Conservation (phyloP, 805 yeast species). For the Pichia pseudocactophila region DNA sequence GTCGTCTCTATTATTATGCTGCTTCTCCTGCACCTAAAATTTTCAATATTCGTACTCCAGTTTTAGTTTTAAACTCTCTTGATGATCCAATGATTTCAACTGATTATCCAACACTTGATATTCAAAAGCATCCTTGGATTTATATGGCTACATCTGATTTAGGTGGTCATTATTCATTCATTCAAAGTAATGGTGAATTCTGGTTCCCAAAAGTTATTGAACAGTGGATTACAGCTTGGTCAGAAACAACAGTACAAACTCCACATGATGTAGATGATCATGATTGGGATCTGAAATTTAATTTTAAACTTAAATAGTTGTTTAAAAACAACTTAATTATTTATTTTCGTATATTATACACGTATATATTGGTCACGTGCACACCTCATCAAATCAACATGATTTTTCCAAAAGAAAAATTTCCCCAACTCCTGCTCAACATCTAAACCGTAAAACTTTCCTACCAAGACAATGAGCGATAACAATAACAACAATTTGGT, state of each 20-base stretch:
- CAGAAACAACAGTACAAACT: slow-evolving; percentile 10
- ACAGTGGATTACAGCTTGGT: slow-evolving; percentile 33
- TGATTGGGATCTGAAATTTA: slow-evolving; percentile 12
- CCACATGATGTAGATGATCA: slow-evolving; percentile 13
- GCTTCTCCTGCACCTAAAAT: slow-evolving; percentile 55
- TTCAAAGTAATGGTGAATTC: slow-evolving; percentile 35
- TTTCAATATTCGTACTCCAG: slow-evolving; percentile 50
- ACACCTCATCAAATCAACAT: too few relatives aligned
- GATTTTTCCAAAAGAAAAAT: too few relatives aligned
- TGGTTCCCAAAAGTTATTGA: slow-evolving; percentile 40
- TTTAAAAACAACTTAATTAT: too few relatives aligned
- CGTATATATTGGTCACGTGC: too few relatives aligned
- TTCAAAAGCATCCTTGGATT: slow-evolving; percentile 47
- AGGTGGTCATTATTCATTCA: slow-evolving; percentile 64
- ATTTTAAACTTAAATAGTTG: slow-evolving; percentile 9
- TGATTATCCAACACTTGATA: slow-evolving; percentile 43
- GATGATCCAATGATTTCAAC: slow-evolving; percentile 64
- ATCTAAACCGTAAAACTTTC: too few relatives aligned
- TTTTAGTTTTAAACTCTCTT: slow-evolving; percentile 46
- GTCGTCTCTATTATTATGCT: slow-evolving; percentile 53
- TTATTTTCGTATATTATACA: too few relatives aligned
- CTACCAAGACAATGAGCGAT: too few relatives aligned
- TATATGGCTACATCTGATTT: slow-evolving; percentile 48
- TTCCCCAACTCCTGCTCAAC: too few relatives aligned
- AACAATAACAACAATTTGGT: too few relatives aligned